Conservation (phyloP, 176 grass and related monocot genomes). For the Carex scoparia region DNA sequence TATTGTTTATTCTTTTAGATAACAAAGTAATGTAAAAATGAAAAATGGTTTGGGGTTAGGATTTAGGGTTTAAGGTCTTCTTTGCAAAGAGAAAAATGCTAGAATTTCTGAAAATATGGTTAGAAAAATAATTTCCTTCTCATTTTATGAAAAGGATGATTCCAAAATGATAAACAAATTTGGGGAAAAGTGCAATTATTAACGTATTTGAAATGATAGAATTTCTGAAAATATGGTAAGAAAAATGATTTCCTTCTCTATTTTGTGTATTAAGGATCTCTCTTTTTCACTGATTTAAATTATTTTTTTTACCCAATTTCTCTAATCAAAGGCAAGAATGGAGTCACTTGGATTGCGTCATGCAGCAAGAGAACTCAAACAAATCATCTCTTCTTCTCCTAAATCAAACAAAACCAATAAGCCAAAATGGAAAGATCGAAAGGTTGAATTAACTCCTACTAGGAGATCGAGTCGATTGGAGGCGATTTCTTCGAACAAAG, state of each 20-base stretch:
- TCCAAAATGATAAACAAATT: background rate
- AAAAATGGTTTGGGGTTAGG: no score
- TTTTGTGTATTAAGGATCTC: background rate
- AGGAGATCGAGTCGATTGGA: slow-evolving; percentile 53
- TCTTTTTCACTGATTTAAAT: background rate
- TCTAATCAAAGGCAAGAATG: slow-evolving; percentile 48
- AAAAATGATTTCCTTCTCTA: background rate
- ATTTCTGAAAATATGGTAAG: slow-evolving; percentile 68
- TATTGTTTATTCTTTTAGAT: background rate
- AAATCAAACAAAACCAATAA: slow-evolving; percentile 23
- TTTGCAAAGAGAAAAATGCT: no score
- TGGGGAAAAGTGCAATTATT: slow-evolving; percentile 44
- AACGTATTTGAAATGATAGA: slow-evolving; percentile 58
- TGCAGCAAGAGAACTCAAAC: slow-evolving; percentile 46
- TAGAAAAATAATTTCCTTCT: no score
- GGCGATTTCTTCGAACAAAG: slow-evolving; percentile 12
- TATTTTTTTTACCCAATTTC: background rate
- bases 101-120: no score
- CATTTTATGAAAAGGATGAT: background rate
- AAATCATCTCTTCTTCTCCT: slow-evolving; percentile 33
- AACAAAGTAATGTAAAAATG: background rate
- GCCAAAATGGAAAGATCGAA: background rate
- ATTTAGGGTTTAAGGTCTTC: no score
- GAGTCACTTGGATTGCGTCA: slow-evolving; percentile 58
- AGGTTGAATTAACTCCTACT: slow-evolving; percentile 43